Evolutionary conservation across 257 asterid species (phyloP), one percentile per base, ranked within the genome.

Genomic region (Salvia miltiorrhiza): DNA sequence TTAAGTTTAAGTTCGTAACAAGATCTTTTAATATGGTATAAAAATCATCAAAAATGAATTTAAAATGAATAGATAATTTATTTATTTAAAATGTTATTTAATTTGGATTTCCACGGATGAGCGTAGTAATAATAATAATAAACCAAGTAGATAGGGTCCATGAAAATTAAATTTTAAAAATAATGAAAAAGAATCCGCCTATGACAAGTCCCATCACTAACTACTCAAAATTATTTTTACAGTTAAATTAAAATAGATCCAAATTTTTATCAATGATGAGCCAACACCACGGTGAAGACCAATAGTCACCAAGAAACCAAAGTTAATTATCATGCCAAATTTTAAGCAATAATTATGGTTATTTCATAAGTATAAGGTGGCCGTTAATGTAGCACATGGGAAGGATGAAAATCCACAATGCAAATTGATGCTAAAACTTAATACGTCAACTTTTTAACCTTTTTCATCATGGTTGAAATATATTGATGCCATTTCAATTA

Each of bases 191-290:
- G 23, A 30, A 14, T 1, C 21, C 21, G 21, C 14, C 9, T 56
- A 30, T 30, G 35, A 53, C 16, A 21, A 53, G 35, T 6, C 33
- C 35, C 49, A 65, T 54, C 24, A 66, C 37, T 8, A 64, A 20
- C 41, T 11, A 26, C 45, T 40, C 3, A 7, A 30, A 59, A 2
- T 20, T 6, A 5, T 58, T 19, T 21, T 2, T 7, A 47, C 24
- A 47, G 33, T 17, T 33, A 59, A 58, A 16, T 7, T 32, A 58
- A 48, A 55, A 50, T 12, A 48, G 32, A 49, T 24, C 9, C 7
- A 39, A 61, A 23, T n/a, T 61, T 48, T 48, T 2, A 28, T 17
- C 12, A 50, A 63, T 63, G 76, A 72, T 53, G 56, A 72, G 44
- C 52, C 68, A 13, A 56, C 6, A 5, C 16, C 45, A 48, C 7